These are phyloP conservation scores for Naematelia aurantialba DNA, from an alignment of 768 basidiomycete genomes.

Conservation along the genomic window DNA sequence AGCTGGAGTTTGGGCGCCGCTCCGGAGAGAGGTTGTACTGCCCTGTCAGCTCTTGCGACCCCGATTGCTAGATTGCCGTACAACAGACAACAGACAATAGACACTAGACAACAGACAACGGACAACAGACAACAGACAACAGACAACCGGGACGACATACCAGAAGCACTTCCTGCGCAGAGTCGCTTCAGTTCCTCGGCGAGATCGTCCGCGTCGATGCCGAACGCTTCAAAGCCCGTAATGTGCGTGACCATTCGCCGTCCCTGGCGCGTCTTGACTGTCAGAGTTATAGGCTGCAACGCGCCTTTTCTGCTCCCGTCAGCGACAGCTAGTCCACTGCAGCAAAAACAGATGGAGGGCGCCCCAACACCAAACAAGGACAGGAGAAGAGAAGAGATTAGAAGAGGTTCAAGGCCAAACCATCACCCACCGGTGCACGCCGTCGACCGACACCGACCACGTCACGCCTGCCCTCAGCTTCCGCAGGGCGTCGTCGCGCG, in stretches of 20 bases:
- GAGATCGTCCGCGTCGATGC: constrained; percentile 65
- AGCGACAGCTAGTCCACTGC: neutral
- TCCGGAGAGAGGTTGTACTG: constrained; percentile 36
- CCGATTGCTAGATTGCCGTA: too few relatives aligned
- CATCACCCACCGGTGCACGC: constrained; percentile 47
- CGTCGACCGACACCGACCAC: constrained; percentile 48
- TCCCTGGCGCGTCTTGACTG: constrained; percentile 70
- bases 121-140: too few relatives aligned
- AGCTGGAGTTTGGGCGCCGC: constrained; percentile 40
- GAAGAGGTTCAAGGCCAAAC: constrained; percentile 28
- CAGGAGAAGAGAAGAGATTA: neutral
- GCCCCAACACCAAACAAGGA: neutral
- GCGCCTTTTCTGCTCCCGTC: constrained; percentile 65
- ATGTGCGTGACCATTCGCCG: constrained; percentile 72
- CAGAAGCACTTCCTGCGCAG: constrained; percentile 76
- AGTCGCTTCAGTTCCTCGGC: constrained; percentile 70
- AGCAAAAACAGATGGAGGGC: neutral
- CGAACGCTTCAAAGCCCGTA: constrained; percentile 74
- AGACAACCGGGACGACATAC: constrained; percentile 51
- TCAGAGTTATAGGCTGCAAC: constrained; percentile 66
- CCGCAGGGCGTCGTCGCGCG: constrained; percentile 50
- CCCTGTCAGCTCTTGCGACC: neutral
- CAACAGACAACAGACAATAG: too few relatives aligned
- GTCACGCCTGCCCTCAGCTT: constrained; percentile 39
- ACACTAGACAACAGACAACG: too few relatives aligned